Base-by-base conservation (phyloP, 192 early-diverging fungal genomes). In the Gryganskiella cystojenkinii region DNA sequence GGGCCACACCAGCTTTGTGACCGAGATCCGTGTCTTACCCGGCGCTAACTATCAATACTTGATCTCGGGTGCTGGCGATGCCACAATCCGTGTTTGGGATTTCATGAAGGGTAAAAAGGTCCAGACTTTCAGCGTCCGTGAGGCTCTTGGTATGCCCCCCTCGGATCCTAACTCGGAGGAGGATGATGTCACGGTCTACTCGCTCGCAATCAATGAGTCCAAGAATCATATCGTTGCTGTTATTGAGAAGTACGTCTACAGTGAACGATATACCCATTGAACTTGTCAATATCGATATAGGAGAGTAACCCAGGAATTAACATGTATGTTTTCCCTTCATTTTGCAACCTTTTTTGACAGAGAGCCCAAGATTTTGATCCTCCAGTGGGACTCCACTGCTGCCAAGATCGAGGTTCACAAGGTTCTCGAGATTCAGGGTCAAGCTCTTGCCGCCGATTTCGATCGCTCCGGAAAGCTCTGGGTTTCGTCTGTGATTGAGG, bases 1-100 rank as follows among this genome's bases (percentile, higher is more conserved):
- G 19, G 97, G 96, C 14, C 98, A 99, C 80, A 93, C 85, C 11
- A 88, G 90, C 50, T 94, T 95, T 78, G 86, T 96, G 4, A 93
- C 94, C 4, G 83, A 72, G 7, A 80, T 96, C 43, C 81, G 80
- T 19, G 61, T 91, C 22, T 73, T 88, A n/a, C 80, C 85, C 24
- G 90, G 88, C 62, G 54, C 50, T 14, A 82, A 83, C 25, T 70
- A 85, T 15, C 70, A 86, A 47, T 65, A 71, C 10, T 81, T 95
- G 6, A 78, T 95, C 9, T 96, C 95, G 14, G 94, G 90, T 25
- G 92, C 94, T 53, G 97, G 97, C 27, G 97, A 98, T 79, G 86
- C 85, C 27, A 89, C 86, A 7, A 56, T 98, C 4, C 80, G 90
- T 20, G 58, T 93, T 30, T 98, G 96, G 96, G 82, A 94, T 37